phyloP scores from a whole-genome alignment of 371 early-diverging fungal species.

The Mortierella sp. region DNA sequence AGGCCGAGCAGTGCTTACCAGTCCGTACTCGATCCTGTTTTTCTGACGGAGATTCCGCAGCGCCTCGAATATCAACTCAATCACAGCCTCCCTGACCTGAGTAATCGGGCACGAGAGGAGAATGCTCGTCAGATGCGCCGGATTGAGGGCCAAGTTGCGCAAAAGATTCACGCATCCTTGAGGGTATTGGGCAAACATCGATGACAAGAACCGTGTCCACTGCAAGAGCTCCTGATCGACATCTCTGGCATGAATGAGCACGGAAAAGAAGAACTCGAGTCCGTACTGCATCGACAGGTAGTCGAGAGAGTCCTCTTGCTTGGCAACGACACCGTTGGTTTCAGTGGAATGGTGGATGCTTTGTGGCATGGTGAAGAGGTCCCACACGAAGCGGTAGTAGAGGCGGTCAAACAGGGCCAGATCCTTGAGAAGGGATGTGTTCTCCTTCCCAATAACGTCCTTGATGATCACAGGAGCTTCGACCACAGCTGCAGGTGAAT shows the following conservation, averaged over 20 bases:
- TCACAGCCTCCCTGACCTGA: constrained; percentile 50
- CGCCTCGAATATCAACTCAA: constrained; percentile 40
- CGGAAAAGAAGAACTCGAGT: constrained; percentile 54
- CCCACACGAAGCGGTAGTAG: constrained; percentile 56
- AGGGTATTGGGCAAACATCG: constrained; percentile 32
- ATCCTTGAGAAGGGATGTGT: constrained; percentile 45
- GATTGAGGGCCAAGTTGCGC: constrained; percentile 17
- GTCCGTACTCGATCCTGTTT: constrained; percentile 29
- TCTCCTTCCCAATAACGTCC: constrained; percentile 51
- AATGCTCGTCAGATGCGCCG: constrained; percentile 24
- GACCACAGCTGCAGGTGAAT: background rate
- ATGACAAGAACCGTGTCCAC: constrained; percentile 38
- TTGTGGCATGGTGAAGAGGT: constrained; percentile 38
- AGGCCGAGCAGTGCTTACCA: constrained; percentile 9
- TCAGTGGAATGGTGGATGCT: constrained; percentile 1
- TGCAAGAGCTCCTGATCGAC: constrained; percentile 52
- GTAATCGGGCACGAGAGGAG: constrained; percentile 40
- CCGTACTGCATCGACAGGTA: constrained; percentile 49
- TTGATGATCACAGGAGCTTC: constrained; percentile 53
- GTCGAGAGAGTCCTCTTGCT: constrained; percentile 1
- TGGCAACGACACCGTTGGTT: background rate
- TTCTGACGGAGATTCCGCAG: constrained; percentile 29
- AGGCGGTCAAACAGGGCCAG: constrained; percentile 51
- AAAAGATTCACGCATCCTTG: constrained; percentile 36
- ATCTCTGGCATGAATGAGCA: constrained; percentile 53